Evolutionary conservation across 352 stramenopile species (phyloP), one percentile per base, ranked within the genome.

Genomic region (Phytopythium oedochilum): DNA sequence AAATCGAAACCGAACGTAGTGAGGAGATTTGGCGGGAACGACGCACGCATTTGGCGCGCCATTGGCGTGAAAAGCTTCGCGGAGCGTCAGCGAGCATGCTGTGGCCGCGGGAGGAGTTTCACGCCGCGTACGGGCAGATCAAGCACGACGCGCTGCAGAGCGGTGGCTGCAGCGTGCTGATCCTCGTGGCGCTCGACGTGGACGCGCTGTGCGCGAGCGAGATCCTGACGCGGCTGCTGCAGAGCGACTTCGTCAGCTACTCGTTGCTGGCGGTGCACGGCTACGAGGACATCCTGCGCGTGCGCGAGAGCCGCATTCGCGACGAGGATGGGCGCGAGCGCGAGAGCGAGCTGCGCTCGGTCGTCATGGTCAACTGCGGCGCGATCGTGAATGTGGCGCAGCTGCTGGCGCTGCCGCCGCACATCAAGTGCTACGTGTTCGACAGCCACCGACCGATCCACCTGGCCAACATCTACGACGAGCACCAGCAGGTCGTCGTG

Each of bases 391-490:
- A 98, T 68, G 71, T 98, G 8, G 75, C 82, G 22, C 74, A 83
- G 65, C 64, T 98, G 29, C 75, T 98, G 55, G 66, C 75, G 52
- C 66, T 92, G 22, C 74, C 81, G 22, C 50, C 61, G 14, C 53
- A 73, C 34, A 68, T 92, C 11, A 90, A 84, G 44, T 91, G 92
- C 36, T 99, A 98, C 75, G 88, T 99, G 9, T 80, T 98, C 45
- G 96, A 99, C 75, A 96, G 82, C 57, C 94, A 98, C 64, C 78
- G 96, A 2, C 96, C 96, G 10, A 89, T 98, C 44, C 96, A 99
- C 73, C 83, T 99, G 59, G 85, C 92, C 14, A 99, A 99, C 71
- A 86, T 99, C 26, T 96, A 99, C 72, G 78, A 94, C 39, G 59
- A 74, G 23, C 70, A 77, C 51, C 76, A 89, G 59, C 83, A 89